Evolutionary conservation across 2,329 filamentous ascomycete genomes (phyloP).

Genomic region (Colletotrichum agaves): DNA sequence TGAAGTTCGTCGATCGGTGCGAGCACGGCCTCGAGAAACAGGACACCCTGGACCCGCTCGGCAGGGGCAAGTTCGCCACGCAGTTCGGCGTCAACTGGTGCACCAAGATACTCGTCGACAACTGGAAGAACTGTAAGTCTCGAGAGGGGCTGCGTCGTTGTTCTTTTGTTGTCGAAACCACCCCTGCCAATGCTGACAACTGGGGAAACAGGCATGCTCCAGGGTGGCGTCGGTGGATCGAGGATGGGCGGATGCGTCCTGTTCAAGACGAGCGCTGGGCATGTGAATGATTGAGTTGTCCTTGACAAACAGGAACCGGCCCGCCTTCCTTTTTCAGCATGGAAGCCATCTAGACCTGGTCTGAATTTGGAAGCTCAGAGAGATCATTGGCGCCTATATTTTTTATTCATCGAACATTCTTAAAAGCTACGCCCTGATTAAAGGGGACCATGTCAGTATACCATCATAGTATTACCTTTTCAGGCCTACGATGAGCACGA

Average conservation of each 20-base stretch:
- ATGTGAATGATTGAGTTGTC: neutral
- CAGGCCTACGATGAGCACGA: neutral
- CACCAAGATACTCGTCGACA: neutral
- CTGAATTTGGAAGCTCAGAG: neutral
- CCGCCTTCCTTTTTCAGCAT: no score
- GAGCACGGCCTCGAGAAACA: neutral
- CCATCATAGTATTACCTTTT: constrained; percentile 1
- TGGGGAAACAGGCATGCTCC: rapidly evolving
- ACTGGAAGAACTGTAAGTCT: constrained; percentile 11
- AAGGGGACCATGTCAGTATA: no score
- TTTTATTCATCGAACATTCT: neutral
- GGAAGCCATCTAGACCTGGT: no score
- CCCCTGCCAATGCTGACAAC: neutral
- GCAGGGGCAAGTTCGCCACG: neutral
- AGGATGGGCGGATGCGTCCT: neutral
- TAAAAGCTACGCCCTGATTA: no score
- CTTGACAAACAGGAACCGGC: no score
- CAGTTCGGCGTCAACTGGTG: neutral
- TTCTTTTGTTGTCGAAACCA: no score
- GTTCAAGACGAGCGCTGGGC: neutral
- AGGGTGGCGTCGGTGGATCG: neutral
- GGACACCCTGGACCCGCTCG: neutral
- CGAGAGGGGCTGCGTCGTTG: no score
- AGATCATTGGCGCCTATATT: neutral
- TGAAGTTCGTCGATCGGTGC: neutral